Evolutionary conservation across 192 early-diverging fungal genomes (phyloP).

Genomic region (Coemansia sp.): DNA sequence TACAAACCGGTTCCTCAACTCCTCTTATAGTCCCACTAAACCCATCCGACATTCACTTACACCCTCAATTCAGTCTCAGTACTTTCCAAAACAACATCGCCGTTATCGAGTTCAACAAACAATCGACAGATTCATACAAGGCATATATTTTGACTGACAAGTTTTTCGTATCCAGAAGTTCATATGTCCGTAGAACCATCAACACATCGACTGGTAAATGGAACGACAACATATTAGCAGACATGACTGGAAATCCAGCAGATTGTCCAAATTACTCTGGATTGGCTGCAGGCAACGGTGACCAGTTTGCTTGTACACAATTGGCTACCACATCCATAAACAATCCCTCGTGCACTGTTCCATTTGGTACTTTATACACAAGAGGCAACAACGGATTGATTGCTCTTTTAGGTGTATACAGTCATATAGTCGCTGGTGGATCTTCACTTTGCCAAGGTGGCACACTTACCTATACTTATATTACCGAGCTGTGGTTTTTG

Average conservation of each 20-base stretch:
- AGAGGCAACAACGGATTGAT: background rate
- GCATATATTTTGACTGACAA: conserved; percentile 3
- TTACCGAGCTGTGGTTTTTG: background rate
- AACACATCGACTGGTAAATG: background rate
- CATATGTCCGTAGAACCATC: background rate
- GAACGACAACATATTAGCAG: background rate
- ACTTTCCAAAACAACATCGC: conserved; percentile 19
- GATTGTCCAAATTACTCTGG: conserved; percentile 3
- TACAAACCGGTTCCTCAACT: background rate
- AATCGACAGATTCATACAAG: conserved; percentile 5
- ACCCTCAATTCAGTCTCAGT: conserved; percentile 10
- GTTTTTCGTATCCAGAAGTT: background rate
- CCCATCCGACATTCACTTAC: conserved; percentile 7
- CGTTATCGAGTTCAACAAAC: conserved; percentile 19
- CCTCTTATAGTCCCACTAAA: background rate
- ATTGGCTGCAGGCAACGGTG: background rate
- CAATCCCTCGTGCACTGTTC: background rate
- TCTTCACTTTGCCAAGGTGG: background rate
- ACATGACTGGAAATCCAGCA: background rate
- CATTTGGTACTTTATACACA: conserved; percentile 1
- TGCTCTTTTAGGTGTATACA: background rate
- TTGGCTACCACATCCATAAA: background rate
- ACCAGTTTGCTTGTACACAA: background rate
- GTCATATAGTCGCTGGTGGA: background rate
- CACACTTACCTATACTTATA: background rate